Percentiles rank a stretch among this genome's conserved stretches.
Conservation (phyloP, 2,329 filamentous ascomycete species). For the Penicillium corylophilum region DNA sequence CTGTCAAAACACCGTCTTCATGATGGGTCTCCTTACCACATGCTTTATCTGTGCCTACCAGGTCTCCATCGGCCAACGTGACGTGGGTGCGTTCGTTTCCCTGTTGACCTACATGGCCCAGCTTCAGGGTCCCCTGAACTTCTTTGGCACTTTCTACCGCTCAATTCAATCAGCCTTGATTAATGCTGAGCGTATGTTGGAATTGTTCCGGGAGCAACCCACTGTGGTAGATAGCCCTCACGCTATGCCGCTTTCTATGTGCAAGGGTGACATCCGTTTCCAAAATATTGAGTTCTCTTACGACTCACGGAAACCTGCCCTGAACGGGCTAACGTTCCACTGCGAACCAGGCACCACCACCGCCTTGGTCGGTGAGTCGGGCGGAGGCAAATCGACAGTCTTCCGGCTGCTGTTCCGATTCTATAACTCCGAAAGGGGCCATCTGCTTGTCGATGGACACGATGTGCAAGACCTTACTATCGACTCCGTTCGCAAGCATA, state of each 20-base stretch:
- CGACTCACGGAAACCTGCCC: constrained; percentile 77
- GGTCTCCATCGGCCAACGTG: constrained; percentile 64
- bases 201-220: constrained; percentile 93
- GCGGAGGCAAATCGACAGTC: constrained; percentile 93
- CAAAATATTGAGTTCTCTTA: constrained; percentile 90
- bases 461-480: constrained; percentile 87
- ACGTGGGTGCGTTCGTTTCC: constrained; percentile 69
- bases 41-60: constrained; percentile 76
- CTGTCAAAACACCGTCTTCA: constrained; percentile 76
- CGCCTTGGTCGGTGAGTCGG: constrained; percentile 92
- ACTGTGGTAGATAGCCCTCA: constrained; percentile 77
- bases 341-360: constrained; percentile 90
- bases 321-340: constrained; percentile 80
- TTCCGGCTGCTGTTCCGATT: constrained; percentile 96
- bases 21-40: constrained; percentile 69
- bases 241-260: constrained; percentile 63
- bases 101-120: constrained; percentile 77
- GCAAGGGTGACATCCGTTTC: constrained; percentile 80
- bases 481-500: constrained; percentile 84
- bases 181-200: constrained; percentile 89
- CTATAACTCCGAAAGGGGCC: constrained; percentile 80
- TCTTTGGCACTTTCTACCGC: constrained; percentile 92
- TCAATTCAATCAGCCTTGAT: constrained; percentile 97
- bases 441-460: constrained; percentile 78
- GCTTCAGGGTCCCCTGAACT: constrained; percentile 77